phyloP scores from a whole-genome alignment of 208 protist species.

The Leishmania major region DNA sequence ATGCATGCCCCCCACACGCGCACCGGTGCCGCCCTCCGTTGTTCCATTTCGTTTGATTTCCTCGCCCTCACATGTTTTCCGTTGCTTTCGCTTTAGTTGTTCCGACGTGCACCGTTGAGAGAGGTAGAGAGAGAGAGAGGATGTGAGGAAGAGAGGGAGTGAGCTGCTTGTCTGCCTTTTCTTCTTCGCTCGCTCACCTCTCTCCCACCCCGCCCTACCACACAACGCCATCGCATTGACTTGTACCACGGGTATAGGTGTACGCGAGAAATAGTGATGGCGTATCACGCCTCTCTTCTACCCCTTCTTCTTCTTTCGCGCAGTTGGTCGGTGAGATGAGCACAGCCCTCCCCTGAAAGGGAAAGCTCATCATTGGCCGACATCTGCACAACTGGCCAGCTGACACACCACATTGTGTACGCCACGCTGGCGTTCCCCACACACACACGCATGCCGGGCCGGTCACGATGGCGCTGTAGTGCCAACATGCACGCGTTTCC shows the following conservation, averaged over 20 bases:
- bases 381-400: not conserved
- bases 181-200: not conserved
- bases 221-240: not conserved
- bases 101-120: not conserved
- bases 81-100: not conserved
- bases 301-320: not conserved
- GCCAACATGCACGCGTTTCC: too few relatives aligned
- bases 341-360: not conserved
- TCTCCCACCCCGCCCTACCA: too few relatives aligned
- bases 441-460: too few relatives aligned
- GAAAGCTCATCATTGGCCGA: not conserved
- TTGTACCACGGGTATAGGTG: not conserved
- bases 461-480: not conserved
- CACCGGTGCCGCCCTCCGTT: not conserved
- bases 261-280: not conserved
- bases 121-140: not conserved
- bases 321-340: not conserved
- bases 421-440: not conserved
- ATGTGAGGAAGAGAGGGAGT: not conserved
- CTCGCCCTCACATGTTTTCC: not conserved
- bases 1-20: not conserved
- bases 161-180: not conserved
- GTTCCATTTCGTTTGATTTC: not conserved
- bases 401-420: not conserved
- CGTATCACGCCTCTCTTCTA: not conserved